Evolutionary conservation across 2,329 filamentous ascomycete genomes (phyloP), one percentile per base, ranked within the genome.

Genomic region (Claviceps africana): DNA sequence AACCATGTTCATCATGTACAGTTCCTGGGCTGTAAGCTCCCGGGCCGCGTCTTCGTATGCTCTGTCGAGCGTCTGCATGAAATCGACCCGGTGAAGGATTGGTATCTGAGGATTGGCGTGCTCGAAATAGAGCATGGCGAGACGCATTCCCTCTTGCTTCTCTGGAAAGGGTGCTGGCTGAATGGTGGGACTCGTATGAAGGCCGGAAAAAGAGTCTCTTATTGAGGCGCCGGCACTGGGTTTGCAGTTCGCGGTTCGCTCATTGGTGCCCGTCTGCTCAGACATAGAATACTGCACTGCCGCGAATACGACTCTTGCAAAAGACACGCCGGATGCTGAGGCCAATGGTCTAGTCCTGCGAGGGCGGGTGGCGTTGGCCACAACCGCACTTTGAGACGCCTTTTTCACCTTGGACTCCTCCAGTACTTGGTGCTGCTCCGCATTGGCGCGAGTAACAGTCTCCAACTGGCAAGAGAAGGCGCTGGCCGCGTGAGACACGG

Each of bases 1-100:
- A 25, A 97, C 90, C 69, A 97, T 96, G 67, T 96, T 96, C 56
- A 97, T 75, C 71, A 94, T 81, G 68, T 96, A 97, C n/a, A 93
- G 75, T 67, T 95, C 89, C 51, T 85, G 78, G 4, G 88, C 79
- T 2, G 85, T 86, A 28, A 85, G 77, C 51, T 79, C 76, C 54
- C 80, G 78, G 47, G 79, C 76, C 21, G 85, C 79, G 0, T 79
- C 77, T 4, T 79, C 75, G 66, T 95, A 96, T 0, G 88, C 86
- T 46, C 81, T 79, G 51, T 95, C 84, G 64, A 96, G 86, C 70
- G 95, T 81, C 46, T 85, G 78, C 83, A 89, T 88, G 62, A 96
- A 97, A 60, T 96, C 88, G 33, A 79, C 83, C 39, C 87, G 82
- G 64, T 97, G 91, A 48, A 97, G 73, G 44, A 96, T 88, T 0